Percentiles rank a stretch among this genome's conserved stretches.
These are phyloP conservation scores for Agrocybe praecox DNA, from an alignment of 768 basidiomycete species.

Conservation along the genomic window DNA sequence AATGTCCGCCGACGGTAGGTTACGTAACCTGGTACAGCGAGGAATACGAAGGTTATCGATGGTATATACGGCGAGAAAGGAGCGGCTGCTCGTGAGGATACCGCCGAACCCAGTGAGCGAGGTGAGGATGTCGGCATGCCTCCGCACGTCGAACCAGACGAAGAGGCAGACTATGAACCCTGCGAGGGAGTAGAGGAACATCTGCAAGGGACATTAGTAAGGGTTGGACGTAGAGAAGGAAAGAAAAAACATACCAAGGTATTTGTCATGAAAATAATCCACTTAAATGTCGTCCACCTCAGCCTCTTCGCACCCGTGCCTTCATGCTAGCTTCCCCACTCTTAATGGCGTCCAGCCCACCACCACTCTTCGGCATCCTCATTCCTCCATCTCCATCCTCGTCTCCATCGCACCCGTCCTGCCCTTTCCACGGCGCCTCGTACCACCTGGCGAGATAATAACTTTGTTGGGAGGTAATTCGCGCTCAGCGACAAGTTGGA, in stretches of 20 bases:
- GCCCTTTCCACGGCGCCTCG: slow-evolving; percentile 34
- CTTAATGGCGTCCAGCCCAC: slow-evolving; percentile 67
- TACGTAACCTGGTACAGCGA: slow-evolving; percentile 78
- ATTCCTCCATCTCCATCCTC: slow-evolving; percentile 17
- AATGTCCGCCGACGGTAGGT: slow-evolving; percentile 65
- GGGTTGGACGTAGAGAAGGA: background rate
- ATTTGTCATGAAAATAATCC: slow-evolving; percentile 73
- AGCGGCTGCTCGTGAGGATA: slow-evolving; percentile 83
- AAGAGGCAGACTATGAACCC: slow-evolving; percentile 67
- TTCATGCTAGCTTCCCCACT: slow-evolving; percentile 53
- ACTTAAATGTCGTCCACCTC: slow-evolving; percentile 87
- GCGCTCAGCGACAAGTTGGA: slow-evolving; percentile 63
- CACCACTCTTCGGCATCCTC: slow-evolving; percentile 60
- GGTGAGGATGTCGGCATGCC: slow-evolving; percentile 68
- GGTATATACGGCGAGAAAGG: slow-evolving; percentile 81
- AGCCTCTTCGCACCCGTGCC: slow-evolving; percentile 40
- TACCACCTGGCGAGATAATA: slow-evolving; percentile 43
- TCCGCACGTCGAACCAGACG: slow-evolving; percentile 79
- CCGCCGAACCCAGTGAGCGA: slow-evolving; percentile 80
- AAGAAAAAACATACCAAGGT: slow-evolving; percentile 34
- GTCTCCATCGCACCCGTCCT: slow-evolving; percentile 22
- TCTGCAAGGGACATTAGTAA: slow-evolving; percentile 16
- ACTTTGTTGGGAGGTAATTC: slow-evolving; percentile 80
- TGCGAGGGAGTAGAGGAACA: slow-evolving; percentile 61
- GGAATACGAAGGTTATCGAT: slow-evolving; percentile 74